These are phyloP conservation scores for Populus trichocarpa DNA, from an alignment of 441 rosid genomes.

Conservation along the genomic window DNA sequence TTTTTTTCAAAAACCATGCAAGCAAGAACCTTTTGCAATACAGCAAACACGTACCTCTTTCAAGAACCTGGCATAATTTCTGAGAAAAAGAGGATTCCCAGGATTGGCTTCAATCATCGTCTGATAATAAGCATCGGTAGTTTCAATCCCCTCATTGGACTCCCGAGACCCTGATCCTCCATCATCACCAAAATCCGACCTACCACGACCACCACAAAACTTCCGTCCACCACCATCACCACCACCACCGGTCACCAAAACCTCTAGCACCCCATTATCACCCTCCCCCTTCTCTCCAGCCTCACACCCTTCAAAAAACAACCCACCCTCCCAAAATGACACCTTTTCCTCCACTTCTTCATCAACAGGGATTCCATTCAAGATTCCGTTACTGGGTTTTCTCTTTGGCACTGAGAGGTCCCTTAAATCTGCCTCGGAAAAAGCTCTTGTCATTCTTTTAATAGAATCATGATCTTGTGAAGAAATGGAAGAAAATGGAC, in stretches of 20 bases:
- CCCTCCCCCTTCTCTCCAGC: slow-evolving; percentile 8
- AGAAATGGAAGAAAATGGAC: slow-evolving; percentile 28
- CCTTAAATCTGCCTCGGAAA: slow-evolving; percentile 58
- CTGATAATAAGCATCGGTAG: slow-evolving; percentile 54
- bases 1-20: background rate
- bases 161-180: slow-evolving; percentile 26
- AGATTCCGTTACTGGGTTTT: background rate
- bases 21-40: background rate
- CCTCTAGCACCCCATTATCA: background rate
- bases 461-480: slow-evolving; percentile 22
- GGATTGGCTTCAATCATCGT: slow-evolving; percentile 82
- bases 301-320: slow-evolving; percentile 12
- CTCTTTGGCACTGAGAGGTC: slow-evolving; percentile 1
- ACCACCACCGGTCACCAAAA: slow-evolving; percentile 17
- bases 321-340: background rate
- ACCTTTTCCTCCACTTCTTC: slow-evolving; percentile 32
- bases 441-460: slow-evolving; percentile 43
- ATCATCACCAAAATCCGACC: slow-evolving; percentile 28
- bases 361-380: slow-evolving; percentile 22
- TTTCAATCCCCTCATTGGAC: slow-evolving; percentile 26
- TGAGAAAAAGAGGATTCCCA: slow-evolving; percentile 57
- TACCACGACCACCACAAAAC: slow-evolving; percentile 32
- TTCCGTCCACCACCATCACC: slow-evolving; percentile 42
- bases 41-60: slow-evolving; percentile 50
- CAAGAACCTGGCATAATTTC: slow-evolving; percentile 76